These are phyloP conservation scores for Talaromyces piceae DNA, from an alignment of 2,329 filamentous ascomycete genomes.

Conservation along the genomic window DNA sequence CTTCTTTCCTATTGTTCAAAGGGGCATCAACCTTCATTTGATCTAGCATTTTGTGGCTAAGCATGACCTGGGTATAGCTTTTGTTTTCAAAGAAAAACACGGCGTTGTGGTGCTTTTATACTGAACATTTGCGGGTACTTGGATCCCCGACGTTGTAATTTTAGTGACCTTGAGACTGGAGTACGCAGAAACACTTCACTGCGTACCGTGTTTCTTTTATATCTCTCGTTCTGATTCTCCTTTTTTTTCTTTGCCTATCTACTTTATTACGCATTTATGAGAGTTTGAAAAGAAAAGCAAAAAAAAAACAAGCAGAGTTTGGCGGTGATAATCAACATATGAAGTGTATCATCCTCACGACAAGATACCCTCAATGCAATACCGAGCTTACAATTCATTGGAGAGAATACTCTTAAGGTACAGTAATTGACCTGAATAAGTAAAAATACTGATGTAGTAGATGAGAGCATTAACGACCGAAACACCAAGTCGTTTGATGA, in stretches of 20 bases:
- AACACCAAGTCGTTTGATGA: no score
- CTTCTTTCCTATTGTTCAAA: background rate
- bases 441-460: no score
- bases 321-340: conserved; percentile 4
- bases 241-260: conserved; percentile 4
- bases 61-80: conserved; percentile 7
- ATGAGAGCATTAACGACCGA: background rate
- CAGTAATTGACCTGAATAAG: no score
- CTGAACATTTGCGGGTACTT: conserved; percentile 21
- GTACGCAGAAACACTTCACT: background rate
- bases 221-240: conserved; percentile 1
- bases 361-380: conserved; percentile 4
- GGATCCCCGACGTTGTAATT: conserved; percentile 13
- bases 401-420: no score
- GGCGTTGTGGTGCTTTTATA: conserved; percentile 14
- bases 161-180: conserved; percentile 7
- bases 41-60: conserved; percentile 8
- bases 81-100: no score
- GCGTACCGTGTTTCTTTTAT: background rate
- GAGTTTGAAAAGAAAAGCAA: no score
- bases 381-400: background rate
- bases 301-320: no score
- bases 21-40: background rate
- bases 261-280: conserved; percentile 13
- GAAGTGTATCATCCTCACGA: no score